Evolutionary conservation across 2,329 filamentous ascomycete species (phyloP), one percentile per base, ranked within the genome.

Genomic region (Sarocladium brachiariae): DNA sequence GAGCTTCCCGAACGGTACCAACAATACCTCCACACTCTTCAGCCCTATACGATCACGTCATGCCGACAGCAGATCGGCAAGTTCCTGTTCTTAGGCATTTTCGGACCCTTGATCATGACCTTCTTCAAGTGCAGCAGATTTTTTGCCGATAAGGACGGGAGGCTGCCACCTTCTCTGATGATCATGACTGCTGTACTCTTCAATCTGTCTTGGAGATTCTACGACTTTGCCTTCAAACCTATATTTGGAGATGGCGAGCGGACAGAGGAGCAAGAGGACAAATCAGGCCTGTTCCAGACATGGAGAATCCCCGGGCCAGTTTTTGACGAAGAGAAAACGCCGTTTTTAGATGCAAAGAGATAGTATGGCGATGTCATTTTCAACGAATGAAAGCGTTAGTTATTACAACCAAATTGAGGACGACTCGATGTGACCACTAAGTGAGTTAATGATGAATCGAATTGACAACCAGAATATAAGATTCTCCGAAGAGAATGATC

Each of bases 211-310:
- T 79, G 76, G 76, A 57, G 64, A 52, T 57, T 54, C 3, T 77
- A 79, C 47, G 75, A 78, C 49, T 25, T 24, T 2, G 62, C 73
- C 2, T 63, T 73, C 57, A 84, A 81, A 64, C 70, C 67, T 1
- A 35, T 84, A 0, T 96, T 95, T 72, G 92, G 92, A 1, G 87
- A 97, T 62, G 93, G 93, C 0, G 92, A 97, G 73, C 79, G 77
- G 59, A 84, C 81, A 3, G 56, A 65, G 27, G 63, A 64, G 27
- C 35, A 37, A 31, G 24, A 16, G 14, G 31, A 18, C 2, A 16
- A 37, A 18, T 13, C 8, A 7, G 46, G 11, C 5, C 31, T 18
- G 11, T 11, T 37, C 4, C 19, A 49, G 30, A 19, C 10, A 6
- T 47, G 43, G 43, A 47, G 43, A 25, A 4, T 13, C 9, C 9